Evolutionary conservation across 352 stramenopile species (phyloP).

Genomic region (Peronospora destructor): DNA sequence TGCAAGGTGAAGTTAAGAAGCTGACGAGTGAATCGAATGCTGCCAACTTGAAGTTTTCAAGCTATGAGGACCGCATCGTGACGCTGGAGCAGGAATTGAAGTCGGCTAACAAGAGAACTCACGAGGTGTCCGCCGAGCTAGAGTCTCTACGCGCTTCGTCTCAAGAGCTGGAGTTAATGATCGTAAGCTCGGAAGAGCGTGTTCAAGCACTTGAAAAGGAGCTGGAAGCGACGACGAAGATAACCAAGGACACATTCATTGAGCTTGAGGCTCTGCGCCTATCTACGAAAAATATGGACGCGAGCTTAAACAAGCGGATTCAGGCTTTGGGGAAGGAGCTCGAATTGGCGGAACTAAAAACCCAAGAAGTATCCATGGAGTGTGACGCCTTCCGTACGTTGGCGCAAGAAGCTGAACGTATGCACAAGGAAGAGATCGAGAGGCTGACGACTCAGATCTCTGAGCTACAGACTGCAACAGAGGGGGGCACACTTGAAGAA

Average conservation of each 20-base stretch:
- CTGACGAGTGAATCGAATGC: conserved; percentile 18
- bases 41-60: conserved; percentile 13
- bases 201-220: conserved; percentile 30
- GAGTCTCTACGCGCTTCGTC: conserved; percentile 15
- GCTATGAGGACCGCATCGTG: conserved; percentile 12
- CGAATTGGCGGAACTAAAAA: conserved; percentile 9
- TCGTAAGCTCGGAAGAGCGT: conserved; percentile 11
- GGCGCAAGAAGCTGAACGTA: conserved; percentile 20
- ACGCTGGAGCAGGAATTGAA: conserved; percentile 21
- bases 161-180: conserved; percentile 15
- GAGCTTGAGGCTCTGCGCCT: conserved; percentile 17
- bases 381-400: conserved; percentile 6
- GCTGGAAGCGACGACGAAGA: conserved; percentile 20
- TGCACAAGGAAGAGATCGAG: conserved; percentile 27
- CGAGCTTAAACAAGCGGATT: conserved; percentile 15
- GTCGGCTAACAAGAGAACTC: conserved; percentile 2
- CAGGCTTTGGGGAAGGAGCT: conserved; percentile 29
- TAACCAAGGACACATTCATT: conserved; percentile 4
- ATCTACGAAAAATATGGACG: conserved; percentile 17
- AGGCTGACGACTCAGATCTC: conserved; percentile 25
- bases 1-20: conserved; percentile 27
- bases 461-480: conserved; percentile 24
- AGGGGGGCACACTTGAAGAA: conserved; percentile 17
- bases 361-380: conserved; percentile 7
- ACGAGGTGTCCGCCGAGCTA: conserved; percentile 7